Evolutionary conservation across 257 asterid species (phyloP).

Genomic region (Osmanthus fragrans): DNA sequence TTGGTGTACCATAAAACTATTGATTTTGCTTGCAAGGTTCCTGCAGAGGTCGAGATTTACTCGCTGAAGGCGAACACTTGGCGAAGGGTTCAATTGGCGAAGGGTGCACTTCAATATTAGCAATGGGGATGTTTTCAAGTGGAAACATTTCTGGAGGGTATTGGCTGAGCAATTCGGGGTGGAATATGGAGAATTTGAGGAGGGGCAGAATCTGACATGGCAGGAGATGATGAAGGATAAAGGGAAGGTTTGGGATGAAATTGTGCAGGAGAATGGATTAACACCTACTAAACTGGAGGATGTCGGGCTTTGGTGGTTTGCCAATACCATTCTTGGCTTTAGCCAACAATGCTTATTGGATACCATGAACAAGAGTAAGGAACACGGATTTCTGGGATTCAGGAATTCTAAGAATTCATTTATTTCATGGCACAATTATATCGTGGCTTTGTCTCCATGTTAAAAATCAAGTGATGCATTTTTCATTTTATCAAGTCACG

Average conservation of each 20-base stretch:
- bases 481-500: too few relatives aligned
- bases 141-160: constrained; percentile 30
- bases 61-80: too few relatives aligned
- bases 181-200: constrained; percentile 22
- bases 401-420: constrained; percentile 27
- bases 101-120: too few relatives aligned
- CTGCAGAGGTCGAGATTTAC: too few relatives aligned
- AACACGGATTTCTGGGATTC: constrained; percentile 32
- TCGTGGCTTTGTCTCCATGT: too few relatives aligned
- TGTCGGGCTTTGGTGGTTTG: constrained; percentile 33
- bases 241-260: constrained; percentile 28
- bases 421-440: constrained; percentile 26
- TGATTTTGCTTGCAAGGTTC: too few relatives aligned
- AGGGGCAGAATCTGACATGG: constrained; percentile 15
- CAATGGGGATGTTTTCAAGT: constrained; percentile 40
- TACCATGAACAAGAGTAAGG: constrained; percentile 35
- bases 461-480: too few relatives aligned
- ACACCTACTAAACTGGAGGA: constrained; percentile 19
- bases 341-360: constrained; percentile 1
- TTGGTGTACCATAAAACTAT: too few relatives aligned
- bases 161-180: constrained; percentile 30
- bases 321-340: constrained; percentile 13
- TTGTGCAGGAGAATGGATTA: constrained; percentile 27
- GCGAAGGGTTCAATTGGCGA: too few relatives aligned
- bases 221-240: constrained; percentile 34